Evolutionary conservation across 345 rosid genomes (phyloP).

Genomic region (Boechera retrofracta): DNA sequence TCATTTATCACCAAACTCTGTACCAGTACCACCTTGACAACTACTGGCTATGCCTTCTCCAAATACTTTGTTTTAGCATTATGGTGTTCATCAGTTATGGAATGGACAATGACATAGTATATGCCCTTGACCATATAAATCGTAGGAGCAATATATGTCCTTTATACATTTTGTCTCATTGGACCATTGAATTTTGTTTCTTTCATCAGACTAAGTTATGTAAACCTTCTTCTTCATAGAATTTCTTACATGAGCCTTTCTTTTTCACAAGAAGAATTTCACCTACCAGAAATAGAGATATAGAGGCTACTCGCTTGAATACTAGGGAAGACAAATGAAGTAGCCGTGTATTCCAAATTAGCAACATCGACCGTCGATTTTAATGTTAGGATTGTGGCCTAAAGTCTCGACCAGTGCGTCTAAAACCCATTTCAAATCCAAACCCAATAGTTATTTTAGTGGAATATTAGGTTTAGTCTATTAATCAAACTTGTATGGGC

Average conservation of each 20-base stretch:
- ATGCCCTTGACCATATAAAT: slow-evolving; percentile 14
- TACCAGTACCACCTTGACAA: slow-evolving; percentile 13
- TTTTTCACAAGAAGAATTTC: background rate
- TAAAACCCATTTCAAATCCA: background rate
- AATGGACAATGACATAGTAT: background rate
- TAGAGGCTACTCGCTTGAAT: background rate
- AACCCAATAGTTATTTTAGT: background rate
- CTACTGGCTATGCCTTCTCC: background rate
- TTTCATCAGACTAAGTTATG: slow-evolving; percentile 6
- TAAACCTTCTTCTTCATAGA: slow-evolving; percentile 1
- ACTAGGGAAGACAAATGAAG: slow-evolving; percentile 2
- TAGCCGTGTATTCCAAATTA: background rate
- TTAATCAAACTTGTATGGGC: slow-evolving; percentile 12
- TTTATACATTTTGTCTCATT: background rate
- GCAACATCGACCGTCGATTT: background rate
- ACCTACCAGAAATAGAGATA: background rate
- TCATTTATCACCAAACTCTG: background rate
- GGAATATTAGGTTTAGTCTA: background rate
- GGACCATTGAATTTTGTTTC: slow-evolving; percentile 6
- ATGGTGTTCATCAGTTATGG: slow-evolving; percentile 5
- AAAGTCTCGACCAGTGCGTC: slow-evolving; percentile 1
- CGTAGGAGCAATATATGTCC: background rate
- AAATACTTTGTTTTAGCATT: slow-evolving; percentile 4
- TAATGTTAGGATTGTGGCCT: background rate
- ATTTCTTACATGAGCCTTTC: no score